These are phyloP conservation scores for Penicillium concentricum DNA, from an alignment of 2,329 filamentous ascomycete species.

Conservation along the genomic window DNA sequence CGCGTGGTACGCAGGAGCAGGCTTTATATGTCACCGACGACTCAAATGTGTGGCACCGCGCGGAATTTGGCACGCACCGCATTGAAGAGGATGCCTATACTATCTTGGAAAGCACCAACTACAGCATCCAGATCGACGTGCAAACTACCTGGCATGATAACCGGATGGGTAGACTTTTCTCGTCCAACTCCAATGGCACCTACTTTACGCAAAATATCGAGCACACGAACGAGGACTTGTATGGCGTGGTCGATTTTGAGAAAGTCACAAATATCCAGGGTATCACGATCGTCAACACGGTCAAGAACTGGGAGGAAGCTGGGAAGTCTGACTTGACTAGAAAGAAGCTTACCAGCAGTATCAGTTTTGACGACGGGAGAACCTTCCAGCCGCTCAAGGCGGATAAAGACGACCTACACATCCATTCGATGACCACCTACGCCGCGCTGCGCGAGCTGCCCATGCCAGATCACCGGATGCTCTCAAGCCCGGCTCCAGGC, in stretches of 20 bases:
- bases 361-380: slow-evolving; percentile 93
- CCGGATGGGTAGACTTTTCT: slow-evolving; percentile 84
- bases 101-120: slow-evolving; percentile 91
- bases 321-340: slow-evolving; percentile 57
- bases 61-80: slow-evolving; percentile 84
- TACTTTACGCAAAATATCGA: slow-evolving; percentile 92
- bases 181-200: slow-evolving; percentile 95
- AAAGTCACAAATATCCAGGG: slow-evolving; percentile 90
- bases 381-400: slow-evolving; percentile 74
- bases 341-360: slow-evolving; percentile 69
- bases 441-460: slow-evolving; percentile 45
- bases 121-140: slow-evolving; percentile 96
- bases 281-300: slow-evolving; percentile 83
- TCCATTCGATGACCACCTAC: slow-evolving; percentile 84
- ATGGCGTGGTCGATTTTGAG: slow-evolving; percentile 88
- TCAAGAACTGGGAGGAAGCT: slow-evolving; percentile 81
- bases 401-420: slow-evolving; percentile 68
- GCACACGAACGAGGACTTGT: slow-evolving; percentile 79
- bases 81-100: slow-evolving; percentile 86
- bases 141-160: slow-evolving; percentile 63
- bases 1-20: slow-evolving; percentile 81
- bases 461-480: slow-evolving; percentile 76
- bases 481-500: slow-evolving; percentile 89
- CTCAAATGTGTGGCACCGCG: slow-evolving; percentile 81
- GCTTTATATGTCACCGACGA: slow-evolving; percentile 87